Conservation (phyloP, 805 yeast species). For the Teunomyces kruisii region DNA sequence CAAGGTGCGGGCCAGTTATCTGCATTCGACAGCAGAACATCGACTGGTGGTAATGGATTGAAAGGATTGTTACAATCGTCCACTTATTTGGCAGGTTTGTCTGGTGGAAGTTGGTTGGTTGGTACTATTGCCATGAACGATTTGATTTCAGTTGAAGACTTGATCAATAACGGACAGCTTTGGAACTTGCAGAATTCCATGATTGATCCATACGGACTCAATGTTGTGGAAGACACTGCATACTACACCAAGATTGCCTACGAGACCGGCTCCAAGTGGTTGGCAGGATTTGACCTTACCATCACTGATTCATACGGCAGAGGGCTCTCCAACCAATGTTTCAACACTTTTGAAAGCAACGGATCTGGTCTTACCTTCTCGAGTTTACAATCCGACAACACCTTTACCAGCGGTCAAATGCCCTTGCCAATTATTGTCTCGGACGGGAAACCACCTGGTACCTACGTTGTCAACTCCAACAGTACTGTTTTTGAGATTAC, state of each 20-base stretch:
- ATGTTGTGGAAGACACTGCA: constrained; percentile 1
- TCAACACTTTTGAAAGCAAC: constrained; percentile 18
- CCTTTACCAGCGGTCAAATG: constrained; percentile 31
- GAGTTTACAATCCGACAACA: constrained; percentile 15
- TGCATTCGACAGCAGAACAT: constrained; percentile 74
- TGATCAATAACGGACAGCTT: constrained; percentile 12
- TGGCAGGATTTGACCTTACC: constrained; percentile 35
- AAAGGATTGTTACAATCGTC: constrained; percentile 33
- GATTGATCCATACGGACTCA: constrained; percentile 11
- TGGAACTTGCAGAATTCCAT: constrained; percentile 20
- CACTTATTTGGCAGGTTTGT: constrained; percentile 38
- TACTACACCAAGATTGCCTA: constrained; percentile 42
- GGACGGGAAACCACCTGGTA: constrained; percentile 38
- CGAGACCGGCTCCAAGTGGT: constrained; percentile 24
- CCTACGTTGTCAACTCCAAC: constrained; percentile 28
- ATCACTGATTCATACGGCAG: constrained; percentile 44
- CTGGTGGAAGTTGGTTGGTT: constrained; percentile 44
- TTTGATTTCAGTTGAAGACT: constrained; percentile 18
- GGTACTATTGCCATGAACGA: constrained; percentile 22
- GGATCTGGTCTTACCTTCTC: constrained; percentile 22
- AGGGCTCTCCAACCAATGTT: constrained; percentile 34
- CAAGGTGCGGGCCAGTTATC: constrained; percentile 83
- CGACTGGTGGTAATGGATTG: constrained; percentile 34
- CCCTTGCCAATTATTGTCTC: constrained; percentile 43
- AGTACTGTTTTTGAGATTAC: constrained; percentile 40